Evolutionary conservation across 2,329 filamentous ascomycete genomes (phyloP), one percentile per base, ranked within the genome.

Genomic region (Beauveria brongniartii): DNA sequence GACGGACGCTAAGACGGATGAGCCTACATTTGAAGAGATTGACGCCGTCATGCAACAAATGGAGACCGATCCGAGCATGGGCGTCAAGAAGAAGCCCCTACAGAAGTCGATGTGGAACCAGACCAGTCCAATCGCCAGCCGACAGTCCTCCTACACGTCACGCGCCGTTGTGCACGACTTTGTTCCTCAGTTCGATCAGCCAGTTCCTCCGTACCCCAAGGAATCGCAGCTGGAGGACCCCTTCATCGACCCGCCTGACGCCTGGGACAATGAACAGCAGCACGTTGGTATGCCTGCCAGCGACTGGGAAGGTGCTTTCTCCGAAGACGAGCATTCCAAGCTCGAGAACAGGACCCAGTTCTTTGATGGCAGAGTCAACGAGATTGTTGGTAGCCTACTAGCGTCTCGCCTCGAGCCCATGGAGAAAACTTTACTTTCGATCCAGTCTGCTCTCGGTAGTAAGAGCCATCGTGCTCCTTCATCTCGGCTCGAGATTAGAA

Each of bases 11-110:
- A 65, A 64, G n/a, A 64, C 68, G 24, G 64, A 67, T 4, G 68
- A 79, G 64, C 79, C 77, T 7, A 83, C 87, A 0, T 90, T 90
- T 67, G 88, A 93, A 66, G 92, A 97, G 70, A 92, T 97, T 68
- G 92, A 97, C 76, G 91, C 89, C 50, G 86, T 97, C 57, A 96
- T 97, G 91, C 85, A 88, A 65, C 88, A 94, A 63, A 82, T 97
- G 67, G 82, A 87, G 62, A 84, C 80, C 53, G 85, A 91, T 65
- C 89, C 88, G 1, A 86, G 88, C 56, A 84, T 89, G 71, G 90
- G 90, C 14, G 83, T 91, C 12, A 57, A 48, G 62, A 90, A 91
- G 69, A 87, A 86, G 68, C 76, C 76, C 8, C 71, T 78, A 16
- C 77, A 80, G 51, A 72, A 77, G 20, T 73, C 79, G 5, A 71